phyloP scores from a whole-genome alignment of 331 rosid genomes.

The Saraca asoca region DNA sequence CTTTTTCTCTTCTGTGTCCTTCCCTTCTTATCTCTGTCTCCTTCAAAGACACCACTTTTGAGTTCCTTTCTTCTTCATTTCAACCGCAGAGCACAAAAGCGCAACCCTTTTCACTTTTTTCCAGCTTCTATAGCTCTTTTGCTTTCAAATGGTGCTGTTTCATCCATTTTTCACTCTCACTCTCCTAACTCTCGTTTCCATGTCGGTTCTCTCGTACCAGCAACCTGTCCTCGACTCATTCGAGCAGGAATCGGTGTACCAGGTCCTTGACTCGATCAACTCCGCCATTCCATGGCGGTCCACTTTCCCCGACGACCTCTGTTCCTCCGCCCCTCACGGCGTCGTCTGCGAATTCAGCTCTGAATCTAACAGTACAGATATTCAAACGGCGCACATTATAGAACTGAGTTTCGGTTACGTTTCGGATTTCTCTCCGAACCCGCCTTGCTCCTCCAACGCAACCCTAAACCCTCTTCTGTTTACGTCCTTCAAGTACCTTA shows the following conservation, averaged over 20 bases:
- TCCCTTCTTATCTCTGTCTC: not conserved
- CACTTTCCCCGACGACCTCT: constrained; percentile 64
- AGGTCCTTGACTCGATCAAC: constrained; percentile 64
- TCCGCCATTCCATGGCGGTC: constrained; percentile 64
- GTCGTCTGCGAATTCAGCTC: constrained; percentile 56
- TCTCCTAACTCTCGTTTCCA: constrained; percentile 25
- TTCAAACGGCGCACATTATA: constrained; percentile 50
- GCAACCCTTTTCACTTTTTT: not conserved
- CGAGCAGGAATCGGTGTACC: constrained; percentile 55
- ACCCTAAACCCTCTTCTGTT: constrained; percentile 56
- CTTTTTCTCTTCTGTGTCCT: not conserved
- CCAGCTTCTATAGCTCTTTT: not conserved
- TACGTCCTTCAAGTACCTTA: constrained; percentile 57
- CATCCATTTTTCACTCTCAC: constrained; percentile 4
- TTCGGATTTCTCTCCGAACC: constrained; percentile 73
- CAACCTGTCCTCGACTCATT: constrained; percentile 47
- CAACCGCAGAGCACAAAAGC: not conserved
- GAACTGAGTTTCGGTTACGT: constrained; percentile 74
- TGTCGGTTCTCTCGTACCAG: constrained; percentile 34
- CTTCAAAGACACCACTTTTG: too few relatives aligned
- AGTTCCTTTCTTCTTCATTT: not conserved
- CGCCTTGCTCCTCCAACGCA: constrained; percentile 63
- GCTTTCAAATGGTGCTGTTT: constrained; percentile 37
- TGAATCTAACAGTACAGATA: constrained; percentile 12
- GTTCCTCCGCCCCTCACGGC: constrained; percentile 75